phyloP scores from a whole-genome alignment of 192 early-diverging fungal genomes.

The Backusella tuberculispora region DNA sequence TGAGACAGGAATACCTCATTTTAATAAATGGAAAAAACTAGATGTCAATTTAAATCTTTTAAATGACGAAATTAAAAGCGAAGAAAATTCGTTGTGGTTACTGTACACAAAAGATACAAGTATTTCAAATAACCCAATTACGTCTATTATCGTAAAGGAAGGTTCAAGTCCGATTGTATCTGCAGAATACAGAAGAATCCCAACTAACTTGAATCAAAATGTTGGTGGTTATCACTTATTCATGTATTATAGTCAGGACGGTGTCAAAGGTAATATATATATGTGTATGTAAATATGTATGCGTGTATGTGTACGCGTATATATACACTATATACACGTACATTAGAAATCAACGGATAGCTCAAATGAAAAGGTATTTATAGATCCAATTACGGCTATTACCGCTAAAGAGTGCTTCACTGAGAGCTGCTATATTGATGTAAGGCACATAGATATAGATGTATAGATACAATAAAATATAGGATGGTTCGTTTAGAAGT shows the following conservation, averaged over 20 bases:
- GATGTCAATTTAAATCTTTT: slow-evolving; percentile 18
- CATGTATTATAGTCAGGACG: background rate
- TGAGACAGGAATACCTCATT: background rate
- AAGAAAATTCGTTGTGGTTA: background rate
- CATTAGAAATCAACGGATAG: background rate
- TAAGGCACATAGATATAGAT: background rate
- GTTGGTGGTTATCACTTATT: slow-evolving; percentile 32
- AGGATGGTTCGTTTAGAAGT: background rate
- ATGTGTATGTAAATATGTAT: background rate
- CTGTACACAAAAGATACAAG: slow-evolving; percentile 28
- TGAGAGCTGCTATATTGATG: slow-evolving; percentile 32
- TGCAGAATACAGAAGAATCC: slow-evolving; percentile 45
- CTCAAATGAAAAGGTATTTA: background rate
- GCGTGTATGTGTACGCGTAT: background rate
- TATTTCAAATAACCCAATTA: slow-evolving; percentile 37
- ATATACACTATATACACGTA: background rate
- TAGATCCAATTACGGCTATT: slow-evolving; percentile 27
- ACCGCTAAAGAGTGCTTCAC: slow-evolving; percentile 22
- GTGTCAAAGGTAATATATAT: background rate
- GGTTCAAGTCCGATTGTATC: slow-evolving; percentile 41
- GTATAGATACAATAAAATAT: background rate
- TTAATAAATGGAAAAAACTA: slow-evolving; percentile 18
- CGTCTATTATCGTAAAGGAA: slow-evolving; percentile 49
- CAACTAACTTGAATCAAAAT: slow-evolving; percentile 44
- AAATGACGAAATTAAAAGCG: background rate